Conservation (phyloP, 2,329 filamentous ascomycete species). For the Aspergillus unguis region DNA sequence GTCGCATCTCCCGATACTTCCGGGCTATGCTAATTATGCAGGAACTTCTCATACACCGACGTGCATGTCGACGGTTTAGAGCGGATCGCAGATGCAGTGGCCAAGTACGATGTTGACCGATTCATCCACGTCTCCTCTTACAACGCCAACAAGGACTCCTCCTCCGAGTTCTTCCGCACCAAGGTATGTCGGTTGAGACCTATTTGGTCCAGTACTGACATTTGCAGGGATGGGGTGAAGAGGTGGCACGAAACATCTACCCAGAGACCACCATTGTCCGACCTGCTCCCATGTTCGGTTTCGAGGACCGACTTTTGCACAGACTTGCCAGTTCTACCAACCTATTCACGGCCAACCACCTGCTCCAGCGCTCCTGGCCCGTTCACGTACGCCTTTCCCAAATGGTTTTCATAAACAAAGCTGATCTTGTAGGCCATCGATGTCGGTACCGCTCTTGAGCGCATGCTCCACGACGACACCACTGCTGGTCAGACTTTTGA, state of each 20-base stretch:
- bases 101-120: conserved; percentile 96
- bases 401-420: conserved; percentile 9
- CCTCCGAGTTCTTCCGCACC: conserved; percentile 85
- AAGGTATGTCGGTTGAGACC: conserved; percentile 58
- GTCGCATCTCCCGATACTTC: conserved; percentile 24
- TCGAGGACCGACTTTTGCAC: conserved; percentile 87
- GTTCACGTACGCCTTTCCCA: conserved; percentile 65
- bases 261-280: conserved; percentile 96
- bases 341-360: conserved; percentile 84
- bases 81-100: conserved; percentile 87
- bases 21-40: conserved; percentile 43
- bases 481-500: conserved; percentile 91
- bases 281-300: conserved; percentile 89
- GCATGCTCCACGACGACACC: conserved; percentile 84
- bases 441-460: conserved; percentile 81
- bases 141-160: conserved; percentile 76
- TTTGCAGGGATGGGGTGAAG: conserved; percentile 68
- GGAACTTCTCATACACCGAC: conserved; percentile 90
- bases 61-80: conserved; percentile 90
- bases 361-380: conserved; percentile 86
- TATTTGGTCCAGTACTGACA: conserved; percentile 7
- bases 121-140: conserved; percentile 96
- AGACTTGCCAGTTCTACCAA: conserved; percentile 77
- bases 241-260: conserved; percentile 81
- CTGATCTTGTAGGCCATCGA: conserved; percentile 66